A percentile compares a stretch with the other conserved stretches of the same genome.
These are phyloP conservation scores for Colletotrichum paranaense DNA, from an alignment of 2,329 filamentous ascomycete genomes.

Conservation along the genomic window DNA sequence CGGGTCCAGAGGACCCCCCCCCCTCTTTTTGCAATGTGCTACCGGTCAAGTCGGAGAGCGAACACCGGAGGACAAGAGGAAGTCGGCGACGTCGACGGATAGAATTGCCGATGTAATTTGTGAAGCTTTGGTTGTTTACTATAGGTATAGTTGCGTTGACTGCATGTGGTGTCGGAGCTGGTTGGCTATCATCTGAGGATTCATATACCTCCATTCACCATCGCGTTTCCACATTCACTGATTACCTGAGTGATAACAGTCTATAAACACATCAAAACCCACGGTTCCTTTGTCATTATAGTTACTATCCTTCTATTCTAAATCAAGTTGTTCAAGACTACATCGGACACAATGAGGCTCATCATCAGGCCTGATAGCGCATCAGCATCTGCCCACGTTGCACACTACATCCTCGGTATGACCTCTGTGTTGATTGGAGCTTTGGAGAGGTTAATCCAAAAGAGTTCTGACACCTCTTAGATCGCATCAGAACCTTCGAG, in stretches of 20 bases:
- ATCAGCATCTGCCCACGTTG: conserved; percentile 74
- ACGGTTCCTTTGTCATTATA: background rate
- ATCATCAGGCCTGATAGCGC: conserved; percentile 76
- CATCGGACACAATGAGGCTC: conserved; percentile 68
- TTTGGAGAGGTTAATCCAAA: no score
- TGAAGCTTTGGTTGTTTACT: background rate
- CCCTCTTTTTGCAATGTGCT: background rate
- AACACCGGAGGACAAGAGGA: background rate
- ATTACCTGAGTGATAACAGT: background rate
- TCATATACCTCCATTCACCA: background rate
- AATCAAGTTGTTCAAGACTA: background rate
- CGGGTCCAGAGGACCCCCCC: background rate
- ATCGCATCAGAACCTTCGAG: conserved; percentile 42
- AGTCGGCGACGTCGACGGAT: conserved; percentile 14
- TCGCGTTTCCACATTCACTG: background rate
- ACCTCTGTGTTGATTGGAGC: background rate
- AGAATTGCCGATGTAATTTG: background rate
- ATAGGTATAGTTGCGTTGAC: background rate
- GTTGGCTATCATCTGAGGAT: background rate
- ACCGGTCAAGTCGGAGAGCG: conserved; percentile 18
- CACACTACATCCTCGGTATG: conserved; percentile 78
- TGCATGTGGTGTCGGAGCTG: background rate
- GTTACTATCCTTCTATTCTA: background rate
- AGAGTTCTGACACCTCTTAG: conserved; percentile 49
- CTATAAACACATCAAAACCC: background rate